Conservation (phyloP, 2,329 filamentous ascomycete genomes). For the Ophiocordyceps sinensis region DNA sequence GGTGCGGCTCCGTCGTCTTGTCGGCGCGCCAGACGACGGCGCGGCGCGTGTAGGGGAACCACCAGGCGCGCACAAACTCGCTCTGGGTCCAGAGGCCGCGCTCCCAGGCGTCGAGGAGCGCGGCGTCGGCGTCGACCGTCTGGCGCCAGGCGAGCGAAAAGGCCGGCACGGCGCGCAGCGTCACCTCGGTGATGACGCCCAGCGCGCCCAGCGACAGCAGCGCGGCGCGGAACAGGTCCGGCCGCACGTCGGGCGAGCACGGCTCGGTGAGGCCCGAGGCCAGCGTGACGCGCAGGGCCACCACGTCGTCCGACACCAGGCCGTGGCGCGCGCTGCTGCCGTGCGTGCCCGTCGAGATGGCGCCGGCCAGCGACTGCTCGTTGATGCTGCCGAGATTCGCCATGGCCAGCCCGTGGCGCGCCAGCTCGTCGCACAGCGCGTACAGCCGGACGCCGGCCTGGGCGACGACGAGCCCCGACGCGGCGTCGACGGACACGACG, state of each 20-base stretch:
- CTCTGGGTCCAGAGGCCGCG: conserved; percentile 61
- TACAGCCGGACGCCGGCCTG: conserved; percentile 80
- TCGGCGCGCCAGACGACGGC: conserved; percentile 86
- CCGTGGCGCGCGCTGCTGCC: conserved; percentile 77
- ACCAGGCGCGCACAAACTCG: conserved; percentile 93
- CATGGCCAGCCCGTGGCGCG: conserved; percentile 65
- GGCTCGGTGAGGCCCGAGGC: conserved; percentile 60
- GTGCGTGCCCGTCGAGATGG: conserved; percentile 86
- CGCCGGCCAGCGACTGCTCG: conserved; percentile 81
- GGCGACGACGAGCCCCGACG: conserved; percentile 55
- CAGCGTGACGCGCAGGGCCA: conserved; percentile 64
- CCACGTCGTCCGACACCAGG: conserved; percentile 65
- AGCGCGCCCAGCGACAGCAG: conserved; percentile 78
- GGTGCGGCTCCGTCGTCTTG: conserved; percentile 48
- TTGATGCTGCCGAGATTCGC: conserved; percentile 92
- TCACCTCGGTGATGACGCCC: conserved; percentile 82
- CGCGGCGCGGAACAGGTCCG: conserved; percentile 75
- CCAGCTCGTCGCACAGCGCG: conserved; percentile 59
- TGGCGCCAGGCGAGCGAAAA: conserved; percentile 85
- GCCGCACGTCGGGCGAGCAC: conserved; percentile 56
- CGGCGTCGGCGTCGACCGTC: conserved; percentile 54
- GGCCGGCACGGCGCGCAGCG: conserved; percentile 63
- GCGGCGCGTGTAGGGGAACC: conserved; percentile 83
- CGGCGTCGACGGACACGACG: conserved; percentile 54
- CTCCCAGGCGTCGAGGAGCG: conserved; percentile 59